Evolutionary conservation across 805 yeast genomes (phyloP), one percentile per base, ranked within the genome.

Genomic region (Candida quercuum): DNA sequence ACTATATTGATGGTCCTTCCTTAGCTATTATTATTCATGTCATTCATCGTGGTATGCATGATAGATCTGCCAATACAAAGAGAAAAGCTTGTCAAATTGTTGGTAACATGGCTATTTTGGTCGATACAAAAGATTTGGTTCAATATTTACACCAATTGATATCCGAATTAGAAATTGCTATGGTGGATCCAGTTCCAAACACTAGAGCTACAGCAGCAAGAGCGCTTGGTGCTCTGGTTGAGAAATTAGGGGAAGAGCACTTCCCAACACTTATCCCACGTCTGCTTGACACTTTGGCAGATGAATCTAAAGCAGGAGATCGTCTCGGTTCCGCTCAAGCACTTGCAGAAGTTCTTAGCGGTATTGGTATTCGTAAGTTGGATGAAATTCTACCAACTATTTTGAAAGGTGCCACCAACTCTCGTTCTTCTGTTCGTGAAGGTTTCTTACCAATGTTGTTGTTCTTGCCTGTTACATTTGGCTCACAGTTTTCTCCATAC

Each of bases 181-280:
- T 93, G 95, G 96, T 94, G 35, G 99, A 93, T 51, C 99, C 99
- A 1, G 99, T 93, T 36, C 96, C 98, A 23, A 86, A 80, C 29
- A 93, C 99, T 0, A 78, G 98, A 59, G 94, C 98, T 2, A 93
- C 96, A 16, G 98, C 98, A 18, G 89, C 97, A 16, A 79, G 97
- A 63, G 99, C 99, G 0, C 66, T 93, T 36, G 99, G 99, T 49
- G 87, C 97, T 0, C 70, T 93, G 45, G 96, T 94, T 33, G 98
- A 93, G 59, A 91, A 89, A 58, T 70, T 93, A 28, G 99, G 99
- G 39, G 99, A 93, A 63, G 95, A 86, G 33, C 81, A 78, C 49
- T 89, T 93, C 86, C 97, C 99, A 25, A 84, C 76, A 28, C 77
- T 93, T 57, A 84, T 93, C 49, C 86, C 94, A 32, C 77, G 88